Base-by-base conservation (phyloP, 805 yeast species). In the Yarrowia sp. region DNA sequence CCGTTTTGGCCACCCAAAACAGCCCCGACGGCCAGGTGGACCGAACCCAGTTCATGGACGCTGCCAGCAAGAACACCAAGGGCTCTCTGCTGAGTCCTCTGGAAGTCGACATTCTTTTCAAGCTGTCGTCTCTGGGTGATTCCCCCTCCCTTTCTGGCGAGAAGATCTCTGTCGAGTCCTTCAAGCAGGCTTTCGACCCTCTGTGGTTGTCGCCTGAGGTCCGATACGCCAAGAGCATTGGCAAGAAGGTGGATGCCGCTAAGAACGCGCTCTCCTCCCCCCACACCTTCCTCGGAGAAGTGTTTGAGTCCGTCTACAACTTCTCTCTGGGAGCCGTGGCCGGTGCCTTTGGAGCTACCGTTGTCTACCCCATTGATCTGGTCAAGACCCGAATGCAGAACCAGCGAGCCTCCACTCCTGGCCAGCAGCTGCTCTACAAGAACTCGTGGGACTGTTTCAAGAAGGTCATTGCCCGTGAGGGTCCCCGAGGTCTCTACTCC, bases 361-460 rank as follows among this genome's bases (percentile, higher is more conserved):
- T 89, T 16, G 99, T 93, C 48, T 93, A 93, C 75, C 99, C 99
- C 33, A 95, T 95, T 69, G 99, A 93, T 77, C 81, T 95, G 74
- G 92, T 93, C 68, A 93, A 93, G 78, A 93, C 99, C 5, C 85
- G 98, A 76, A 91, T 93, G 96, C 99, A 93, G 78, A 96, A 96
- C 67, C 98, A 93, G 79, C 84, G 91, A 69, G 84, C 85, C 67
- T 80, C 83, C 58, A 78, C 87, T 0, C 79, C 79, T 9, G 81
- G 81, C 41, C 76, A 75, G 64, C 73, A 71, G 65, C 69, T 71
- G 52, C 78, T 85, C 54, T 93, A 93, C 77, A 84, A 83, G 67
- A 91, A 89, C 71, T 92, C 97, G 9, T 67, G 86, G 24, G 98
- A 93, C 74, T 95, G 98, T 77, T 87, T 92, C 75, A 77, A 81